A percentile compares a stretch with the other conserved stretches of the same genome.
These are phyloP conservation scores for Pseudogymnoascus sp. DNA, from an alignment of 2,329 filamentous ascomycete genomes.

Conservation along the genomic window DNA sequence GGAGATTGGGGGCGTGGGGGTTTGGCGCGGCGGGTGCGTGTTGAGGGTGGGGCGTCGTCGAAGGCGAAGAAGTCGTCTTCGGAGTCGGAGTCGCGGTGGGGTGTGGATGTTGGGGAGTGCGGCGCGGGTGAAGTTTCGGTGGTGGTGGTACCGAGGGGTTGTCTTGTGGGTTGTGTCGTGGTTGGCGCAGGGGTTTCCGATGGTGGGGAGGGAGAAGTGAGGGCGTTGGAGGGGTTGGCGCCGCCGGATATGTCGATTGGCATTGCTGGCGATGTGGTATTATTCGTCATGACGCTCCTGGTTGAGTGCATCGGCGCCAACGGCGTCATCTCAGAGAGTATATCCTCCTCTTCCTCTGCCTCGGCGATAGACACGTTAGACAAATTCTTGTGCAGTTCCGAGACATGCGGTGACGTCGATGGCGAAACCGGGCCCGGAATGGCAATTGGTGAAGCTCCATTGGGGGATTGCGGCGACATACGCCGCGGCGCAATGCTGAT, in stretches of 20 bases:
- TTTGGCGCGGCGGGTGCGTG: neutral
- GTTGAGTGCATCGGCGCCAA: conserved; percentile 3
- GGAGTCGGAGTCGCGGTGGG: neutral
- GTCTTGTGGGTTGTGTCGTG: neutral
- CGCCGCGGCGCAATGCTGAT: neutral
- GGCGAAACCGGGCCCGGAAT: neutral
- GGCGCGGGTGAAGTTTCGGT: neutral
- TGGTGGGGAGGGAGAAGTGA: neutral
- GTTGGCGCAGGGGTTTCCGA: neutral
- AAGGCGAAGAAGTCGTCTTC: neutral
- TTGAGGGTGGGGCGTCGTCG: neutral
- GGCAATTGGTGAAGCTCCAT: neutral
- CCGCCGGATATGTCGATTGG: neutral
- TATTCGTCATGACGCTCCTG: neutral
- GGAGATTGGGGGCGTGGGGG: neutral
- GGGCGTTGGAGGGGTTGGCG: neutral
- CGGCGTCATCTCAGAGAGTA: neutral
- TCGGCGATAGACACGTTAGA: neutral
- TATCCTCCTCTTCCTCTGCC: neutral
- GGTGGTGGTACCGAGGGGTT: neutral
- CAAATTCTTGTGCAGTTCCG: neutral
- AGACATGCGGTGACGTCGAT: neutral
- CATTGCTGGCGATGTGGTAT: neutral
- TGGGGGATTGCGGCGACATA: neutral
- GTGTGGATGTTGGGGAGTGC: neutral